Percentiles rank a stretch among this genome's conserved stretches.
Conservation (phyloP, 2,329 filamentous ascomycete species). For the Calycina herbarum region DNA sequence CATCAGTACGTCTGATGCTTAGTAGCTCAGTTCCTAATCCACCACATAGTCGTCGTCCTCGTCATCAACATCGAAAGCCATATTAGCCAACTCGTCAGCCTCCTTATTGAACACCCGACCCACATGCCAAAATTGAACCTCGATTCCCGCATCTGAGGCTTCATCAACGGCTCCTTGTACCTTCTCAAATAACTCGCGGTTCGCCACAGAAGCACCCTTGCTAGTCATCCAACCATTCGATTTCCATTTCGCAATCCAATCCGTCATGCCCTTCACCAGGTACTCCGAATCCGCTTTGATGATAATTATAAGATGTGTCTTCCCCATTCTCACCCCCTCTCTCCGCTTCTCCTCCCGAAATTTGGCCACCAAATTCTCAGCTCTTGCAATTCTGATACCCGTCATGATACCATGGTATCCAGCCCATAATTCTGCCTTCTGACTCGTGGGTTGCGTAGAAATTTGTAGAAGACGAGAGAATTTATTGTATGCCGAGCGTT, state of each 20-base stretch:
- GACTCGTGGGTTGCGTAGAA: background rate
- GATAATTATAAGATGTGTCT: background rate
- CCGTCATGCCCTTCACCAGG: slow-evolving; percentile 37
- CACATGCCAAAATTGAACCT: slow-evolving; percentile 22
- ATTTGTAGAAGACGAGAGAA: background rate
- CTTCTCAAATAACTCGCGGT: slow-evolving; percentile 11
- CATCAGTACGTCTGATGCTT: no score
- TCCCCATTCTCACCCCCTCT: background rate
- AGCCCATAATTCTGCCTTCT: background rate
- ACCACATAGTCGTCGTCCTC: no score
- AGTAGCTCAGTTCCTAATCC: background rate
- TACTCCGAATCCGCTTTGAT: slow-evolving; percentile 40
- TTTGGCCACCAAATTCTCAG: background rate
- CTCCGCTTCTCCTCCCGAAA: background rate
- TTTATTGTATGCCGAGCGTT: background rate
- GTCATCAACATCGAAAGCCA: background rate
- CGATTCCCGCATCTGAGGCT: slow-evolving; percentile 6
- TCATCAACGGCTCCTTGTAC: slow-evolving; percentile 10
- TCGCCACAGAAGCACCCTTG: slow-evolving; percentile 23
- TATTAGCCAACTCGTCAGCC: slow-evolving; percentile 13
- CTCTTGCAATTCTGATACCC: background rate
- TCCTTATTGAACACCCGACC: slow-evolving; percentile 8
- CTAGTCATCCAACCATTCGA: slow-evolving; percentile 33
- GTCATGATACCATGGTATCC: background rate
- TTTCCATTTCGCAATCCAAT: slow-evolving; percentile 38